phyloP scores from a whole-genome alignment of 352 stramenopile species.

The Phytophthora tubulina region DNA sequence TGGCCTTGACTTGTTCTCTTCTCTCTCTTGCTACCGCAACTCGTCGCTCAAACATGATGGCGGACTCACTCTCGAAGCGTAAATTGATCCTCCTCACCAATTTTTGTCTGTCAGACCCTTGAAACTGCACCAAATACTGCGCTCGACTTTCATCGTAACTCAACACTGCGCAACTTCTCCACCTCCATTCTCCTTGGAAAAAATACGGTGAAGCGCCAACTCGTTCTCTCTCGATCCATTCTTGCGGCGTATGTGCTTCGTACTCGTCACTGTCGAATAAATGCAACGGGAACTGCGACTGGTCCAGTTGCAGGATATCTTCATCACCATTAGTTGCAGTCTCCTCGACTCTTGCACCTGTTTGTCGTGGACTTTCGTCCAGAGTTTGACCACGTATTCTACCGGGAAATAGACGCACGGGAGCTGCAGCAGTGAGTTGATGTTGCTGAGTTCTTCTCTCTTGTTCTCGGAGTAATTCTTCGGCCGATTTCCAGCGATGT shows the following conservation, averaged over 20 bases:
- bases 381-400: conserved; percentile 53
- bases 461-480: conserved; percentile 70
- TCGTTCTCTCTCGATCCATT: conserved; percentile 72
- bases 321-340: conserved; percentile 41
- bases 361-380: conserved; percentile 14
- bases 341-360: background rate
- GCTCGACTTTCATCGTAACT: conserved; percentile 69
- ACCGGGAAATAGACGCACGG: conserved; percentile 69
- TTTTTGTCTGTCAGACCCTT: conserved; percentile 88
- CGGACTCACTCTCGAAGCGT: conserved; percentile 87
- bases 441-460: conserved; percentile 70
- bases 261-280: conserved; percentile 92
- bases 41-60: conserved; percentile 75
- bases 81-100: conserved; percentile 92
- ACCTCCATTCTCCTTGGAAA: conserved; percentile 87
- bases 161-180: conserved; percentile 71
- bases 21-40: conserved; percentile 69
- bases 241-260: conserved; percentile 69
- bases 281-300: conserved; percentile 93
- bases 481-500: conserved; percentile 85
- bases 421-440: conserved; percentile 56
- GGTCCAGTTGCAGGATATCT: conserved; percentile 89
- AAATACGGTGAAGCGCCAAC: conserved; percentile 83
- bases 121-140: conserved; percentile 90
- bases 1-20: conserved; percentile 84